Evolutionary conservation across 345 rosid species (phyloP), one percentile per base, ranked within the genome.

Genomic region (Populus simonii): DNA sequence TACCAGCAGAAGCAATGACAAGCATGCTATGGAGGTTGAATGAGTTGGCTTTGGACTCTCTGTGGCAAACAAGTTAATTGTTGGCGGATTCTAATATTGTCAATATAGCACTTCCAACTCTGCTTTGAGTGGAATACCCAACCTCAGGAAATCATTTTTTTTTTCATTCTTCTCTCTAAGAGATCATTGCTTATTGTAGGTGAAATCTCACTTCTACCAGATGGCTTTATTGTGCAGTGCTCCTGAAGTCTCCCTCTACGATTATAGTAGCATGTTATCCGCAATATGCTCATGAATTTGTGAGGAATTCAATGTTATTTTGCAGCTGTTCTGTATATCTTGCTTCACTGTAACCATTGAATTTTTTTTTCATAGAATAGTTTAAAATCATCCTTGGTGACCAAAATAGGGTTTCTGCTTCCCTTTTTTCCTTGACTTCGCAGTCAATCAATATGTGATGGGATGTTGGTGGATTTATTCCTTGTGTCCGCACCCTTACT

Each of bases 21-120:
- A 82, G 77, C 88, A 77, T 73, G 72, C 45, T 6, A 91, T 91
- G 96, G 93, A 91, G 80, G 79, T 83, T 16, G 96, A 88, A 74
- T 74, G 10, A 83, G 31, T 55, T 62, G 65, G 43, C 66, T 45
- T 23, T 15, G 23, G 23, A 12, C 27, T 5, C 29, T 43, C 17
- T 41, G 15, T 41, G 15, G 17, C 39, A 18, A 39, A 33, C 27
- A 3, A 33, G 63, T 66, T 18, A 66, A 33, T 22, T n/a, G 20
- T 0, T 75, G 23, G 62, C 5, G 5, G 18, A 17, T 43, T 12
- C 45, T 12, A 36, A 71, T 4, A 8, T 61, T 71, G 16, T 13
- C 25, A 49, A 75, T 67, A 7, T 33, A 23, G 70, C 67, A 61
- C 29, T 45, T 43, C 36, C 38, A 59, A 59, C 47, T 72, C 33